Conservation (phyloP, 2,329 filamentous ascomycete genomes). For the Colletotrichum viniferum region DNA sequence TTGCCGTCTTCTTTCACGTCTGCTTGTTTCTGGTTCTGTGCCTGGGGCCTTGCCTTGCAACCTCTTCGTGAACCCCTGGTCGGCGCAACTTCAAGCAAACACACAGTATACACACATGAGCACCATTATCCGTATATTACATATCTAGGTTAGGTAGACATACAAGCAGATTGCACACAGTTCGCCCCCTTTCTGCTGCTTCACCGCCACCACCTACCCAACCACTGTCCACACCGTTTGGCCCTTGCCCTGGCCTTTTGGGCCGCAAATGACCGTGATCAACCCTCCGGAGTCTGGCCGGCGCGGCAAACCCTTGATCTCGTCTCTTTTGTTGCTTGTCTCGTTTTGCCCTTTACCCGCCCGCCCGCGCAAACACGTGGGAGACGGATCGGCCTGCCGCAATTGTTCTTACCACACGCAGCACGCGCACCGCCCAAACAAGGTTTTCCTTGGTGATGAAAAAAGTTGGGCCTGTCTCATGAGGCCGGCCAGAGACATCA, state of each 20-base stretch:
- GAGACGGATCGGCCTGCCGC: not conserved
- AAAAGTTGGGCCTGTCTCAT: not conserved
- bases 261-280: not conserved
- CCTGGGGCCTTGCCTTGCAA: not conserved
- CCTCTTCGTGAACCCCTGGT: not conserved
- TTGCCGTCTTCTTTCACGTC: not conserved
- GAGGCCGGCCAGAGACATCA: not conserved
- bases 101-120: not conserved
- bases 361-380: not conserved
- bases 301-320: not conserved
- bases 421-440: not conserved
- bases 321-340: not conserved
- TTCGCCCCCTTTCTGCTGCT: not conserved
- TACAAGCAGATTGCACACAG: not conserved
- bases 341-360: not conserved
- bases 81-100: not conserved
- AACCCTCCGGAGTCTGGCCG: not conserved
- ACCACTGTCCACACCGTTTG: not conserved
- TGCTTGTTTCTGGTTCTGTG: not conserved
- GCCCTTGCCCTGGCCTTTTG: not conserved
- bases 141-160: not conserved
- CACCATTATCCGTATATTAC: not conserved
- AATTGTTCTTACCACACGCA: not conserved
- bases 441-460: not conserved
- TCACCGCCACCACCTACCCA: conserved; percentile 1